A percentile compares a stretch with the other conserved stretches of the same genome.
Conservation (phyloP, 768 basidiomycete species). For the Mycena crocata region DNA sequence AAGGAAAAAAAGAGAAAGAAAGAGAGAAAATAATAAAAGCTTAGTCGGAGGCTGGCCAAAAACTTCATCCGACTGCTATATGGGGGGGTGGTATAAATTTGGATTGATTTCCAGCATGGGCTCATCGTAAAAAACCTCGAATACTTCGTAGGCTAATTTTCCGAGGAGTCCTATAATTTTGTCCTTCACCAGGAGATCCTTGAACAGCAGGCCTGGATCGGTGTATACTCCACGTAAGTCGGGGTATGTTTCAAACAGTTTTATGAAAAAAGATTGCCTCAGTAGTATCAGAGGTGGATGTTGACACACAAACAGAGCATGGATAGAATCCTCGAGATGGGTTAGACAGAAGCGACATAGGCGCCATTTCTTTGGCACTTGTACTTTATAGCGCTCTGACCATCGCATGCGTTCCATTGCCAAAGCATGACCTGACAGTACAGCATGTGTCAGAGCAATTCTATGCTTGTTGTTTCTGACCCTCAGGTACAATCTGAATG, state of each 20-base stretch:
- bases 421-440: no score
- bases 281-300: no score
- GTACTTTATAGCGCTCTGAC: not conserved
- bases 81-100: conserved; percentile 2
- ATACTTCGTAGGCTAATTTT: not conserved
- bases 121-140: conserved; percentile 11
- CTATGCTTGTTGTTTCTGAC: no score
- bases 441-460: no score
- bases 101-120: conserved; percentile 15
- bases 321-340: no score
- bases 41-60: not conserved
- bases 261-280: no score
- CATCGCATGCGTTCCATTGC: no score
- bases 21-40: not conserved
- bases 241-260: not conserved
- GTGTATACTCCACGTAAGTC: not conserved
- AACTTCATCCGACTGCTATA: not conserved
- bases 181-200: conserved; percentile 2
- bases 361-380: not conserved
- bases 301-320: no score
- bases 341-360: not conserved
- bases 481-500: not conserved
- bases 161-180: conserved; percentile 8
- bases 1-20: not conserved
- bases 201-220: not conserved